phyloP scores from a whole-genome alignment of 345 rosid genomes.

The Excoecaria cochinchinensis region DNA sequence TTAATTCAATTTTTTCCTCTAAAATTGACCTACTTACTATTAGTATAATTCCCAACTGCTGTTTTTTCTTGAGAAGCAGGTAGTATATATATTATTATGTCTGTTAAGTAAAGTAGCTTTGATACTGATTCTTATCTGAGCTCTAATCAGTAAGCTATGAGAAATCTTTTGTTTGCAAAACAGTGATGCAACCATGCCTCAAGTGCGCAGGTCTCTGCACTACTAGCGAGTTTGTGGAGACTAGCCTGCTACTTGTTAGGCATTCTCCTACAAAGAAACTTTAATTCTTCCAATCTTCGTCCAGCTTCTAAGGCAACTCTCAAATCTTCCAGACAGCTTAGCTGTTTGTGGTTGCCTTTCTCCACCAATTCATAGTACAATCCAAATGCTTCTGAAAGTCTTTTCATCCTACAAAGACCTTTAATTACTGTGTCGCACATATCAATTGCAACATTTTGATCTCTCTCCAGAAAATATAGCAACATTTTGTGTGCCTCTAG shows the following conservation, averaged over 20 bases:
- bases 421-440: constrained; percentile 47
- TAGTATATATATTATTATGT: too few relatives aligned
- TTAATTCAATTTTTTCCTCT: neutral
- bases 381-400: constrained; percentile 60
- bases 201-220: neutral
- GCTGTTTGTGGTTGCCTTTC: constrained; percentile 45
- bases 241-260: constrained; percentile 11
- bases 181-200: neutral
- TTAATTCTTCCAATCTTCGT: constrained; percentile 51
- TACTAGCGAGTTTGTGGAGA: neutral
- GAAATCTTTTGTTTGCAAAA: neutral
- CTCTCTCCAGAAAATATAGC: constrained; percentile 56
- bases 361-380: constrained; percentile 69
- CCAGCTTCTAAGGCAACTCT: constrained; percentile 49
- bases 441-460: constrained; percentile 40
- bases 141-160: neutral
- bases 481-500: constrained; percentile 54
- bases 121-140: neutral
- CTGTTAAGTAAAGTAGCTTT: too few relatives aligned
- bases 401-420: constrained; percentile 59
- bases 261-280: constrained; percentile 65
- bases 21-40: neutral
- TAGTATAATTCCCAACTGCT: neutral
- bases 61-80: neutral
- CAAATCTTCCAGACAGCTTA: constrained; percentile 54